These are phyloP conservation scores for Sicyos baderoa DNA, from an alignment of 306 rosid species.

Conservation along the genomic window DNA sequence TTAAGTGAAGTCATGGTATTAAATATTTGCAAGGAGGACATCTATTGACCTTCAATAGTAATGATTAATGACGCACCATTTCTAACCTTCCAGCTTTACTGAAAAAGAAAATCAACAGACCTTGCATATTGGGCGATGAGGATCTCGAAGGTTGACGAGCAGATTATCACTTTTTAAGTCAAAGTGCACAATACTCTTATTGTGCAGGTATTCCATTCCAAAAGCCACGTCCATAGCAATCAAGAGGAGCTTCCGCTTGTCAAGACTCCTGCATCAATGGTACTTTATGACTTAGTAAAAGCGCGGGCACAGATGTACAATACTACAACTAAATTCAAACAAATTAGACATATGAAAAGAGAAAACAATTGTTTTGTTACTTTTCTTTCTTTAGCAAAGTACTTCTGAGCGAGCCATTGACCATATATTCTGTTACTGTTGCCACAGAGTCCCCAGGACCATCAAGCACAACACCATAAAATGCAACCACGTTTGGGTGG, in stretches of 20 bases:
- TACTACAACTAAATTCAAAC: not conserved
- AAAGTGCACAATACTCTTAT: conserved; percentile 87
- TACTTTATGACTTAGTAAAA: not conserved
- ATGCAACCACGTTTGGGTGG: conserved; percentile 94
- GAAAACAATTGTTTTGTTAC: conserved; percentile 28
- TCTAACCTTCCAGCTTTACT: not conserved
- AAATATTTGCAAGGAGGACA: not conserved
- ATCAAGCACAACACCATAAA: conserved; percentile 88
- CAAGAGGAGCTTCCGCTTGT: conserved; percentile 73
- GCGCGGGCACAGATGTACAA: not conserved
- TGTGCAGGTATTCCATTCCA: conserved; percentile 96
- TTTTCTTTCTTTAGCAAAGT: conserved; percentile 75
- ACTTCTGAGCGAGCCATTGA: conserved; percentile 78
- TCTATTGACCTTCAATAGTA: not conserved
- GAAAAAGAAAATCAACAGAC: conserved; percentile 21
- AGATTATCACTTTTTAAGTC: conserved; percentile 95
- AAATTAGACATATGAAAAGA: not conserved
- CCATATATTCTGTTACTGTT: conserved; percentile 92
- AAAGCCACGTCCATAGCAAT: conserved; percentile 96
- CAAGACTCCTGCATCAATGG: conserved; percentile 53
- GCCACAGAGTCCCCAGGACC: conserved; percentile 88
- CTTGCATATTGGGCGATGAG: conserved; percentile 93
- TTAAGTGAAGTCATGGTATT: not conserved
- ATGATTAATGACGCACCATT: not conserved
- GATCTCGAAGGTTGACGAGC: conserved; percentile 88